Base-by-base conservation (phyloP, 345 rosid species). In the Lumnitzera racemosa region DNA sequence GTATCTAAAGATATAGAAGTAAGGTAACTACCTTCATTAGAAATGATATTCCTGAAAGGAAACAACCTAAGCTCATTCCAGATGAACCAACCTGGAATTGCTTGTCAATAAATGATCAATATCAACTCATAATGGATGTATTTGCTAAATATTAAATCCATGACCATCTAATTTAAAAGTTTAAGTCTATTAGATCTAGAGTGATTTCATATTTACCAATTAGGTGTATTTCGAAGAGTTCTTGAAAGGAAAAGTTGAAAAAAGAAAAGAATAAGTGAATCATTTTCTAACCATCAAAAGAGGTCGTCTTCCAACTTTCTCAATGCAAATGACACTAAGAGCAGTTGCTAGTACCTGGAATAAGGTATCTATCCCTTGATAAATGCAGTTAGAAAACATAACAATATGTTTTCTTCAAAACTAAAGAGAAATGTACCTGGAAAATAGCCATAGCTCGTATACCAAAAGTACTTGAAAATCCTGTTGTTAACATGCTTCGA, bases 221-320 rank as follows among this genome's bases (percentile, higher is more conserved):
- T 36, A 36, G 7, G 10, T 36, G 11, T 36, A 9, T 36, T 36
- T 36, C 10, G 9, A 36, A 36, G 43, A 36, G 43, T 36, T 36
- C 43, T 4, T 36, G 7, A 36, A 9, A 36, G 11, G 10, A 36
- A 36, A 5, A 7, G 7, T 36, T 4, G 43, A 36, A 5, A 36
- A 36, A 36, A 36, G 10, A 20, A 20, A 36, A 9, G 43, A 9
- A 36, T 2, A 36, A 36, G 43, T 36, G 43, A 36, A 36, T 36
- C 43, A 36, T 36, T 31, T 8, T 5, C n/a, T 10, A 24, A 73
- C 73, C 77, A 68, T 55, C 47, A 73, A 63, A 51, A 73, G 72
- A 7, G 77, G 77, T 15, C 61, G 41, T 46, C 77, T 73, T 61
- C 77, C 77, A 51, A 13, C 49, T 48, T 20, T 61, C 53, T 73